Evolutionary conservation across 2,329 filamentous ascomycete genomes (phyloP).

Genomic region (Venturia asperata): DNA sequence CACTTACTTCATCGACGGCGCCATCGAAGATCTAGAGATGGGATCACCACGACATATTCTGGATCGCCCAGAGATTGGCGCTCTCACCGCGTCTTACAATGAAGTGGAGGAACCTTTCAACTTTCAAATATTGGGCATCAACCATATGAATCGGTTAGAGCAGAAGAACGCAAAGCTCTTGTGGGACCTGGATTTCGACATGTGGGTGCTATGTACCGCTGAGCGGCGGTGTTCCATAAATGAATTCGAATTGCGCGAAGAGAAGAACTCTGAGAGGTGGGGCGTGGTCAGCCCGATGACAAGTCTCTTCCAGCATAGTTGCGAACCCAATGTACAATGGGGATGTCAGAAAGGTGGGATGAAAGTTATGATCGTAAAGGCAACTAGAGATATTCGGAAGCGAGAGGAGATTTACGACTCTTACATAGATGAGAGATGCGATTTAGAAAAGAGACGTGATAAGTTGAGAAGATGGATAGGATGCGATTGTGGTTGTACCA

Average conservation of each 20-base stretch:
- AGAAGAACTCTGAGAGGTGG: background rate
- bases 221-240: background rate
- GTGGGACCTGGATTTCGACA: background rate
- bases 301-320: conserved; percentile 6
- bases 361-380: background rate
- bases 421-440: background rate
- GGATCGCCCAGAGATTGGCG: background rate
- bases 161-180: background rate
- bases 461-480: background rate
- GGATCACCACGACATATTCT: background rate
- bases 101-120: background rate
- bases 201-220: background rate
- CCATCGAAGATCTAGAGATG: background rate
- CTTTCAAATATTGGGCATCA: background rate
- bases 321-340: background rate
- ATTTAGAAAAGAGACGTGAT: background rate
- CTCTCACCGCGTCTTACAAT: background rate
- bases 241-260: background rate
- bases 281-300: background rate
- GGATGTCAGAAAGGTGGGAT: background rate
- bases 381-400: background rate
- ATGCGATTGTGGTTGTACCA: background rate
- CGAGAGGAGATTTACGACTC: conserved; percentile 1
- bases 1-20: background rate
- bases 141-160: background rate